Evolutionary conservation across 2,329 filamentous ascomycete species (phyloP).

Genomic region (Pseudocercospora vitis): DNA sequence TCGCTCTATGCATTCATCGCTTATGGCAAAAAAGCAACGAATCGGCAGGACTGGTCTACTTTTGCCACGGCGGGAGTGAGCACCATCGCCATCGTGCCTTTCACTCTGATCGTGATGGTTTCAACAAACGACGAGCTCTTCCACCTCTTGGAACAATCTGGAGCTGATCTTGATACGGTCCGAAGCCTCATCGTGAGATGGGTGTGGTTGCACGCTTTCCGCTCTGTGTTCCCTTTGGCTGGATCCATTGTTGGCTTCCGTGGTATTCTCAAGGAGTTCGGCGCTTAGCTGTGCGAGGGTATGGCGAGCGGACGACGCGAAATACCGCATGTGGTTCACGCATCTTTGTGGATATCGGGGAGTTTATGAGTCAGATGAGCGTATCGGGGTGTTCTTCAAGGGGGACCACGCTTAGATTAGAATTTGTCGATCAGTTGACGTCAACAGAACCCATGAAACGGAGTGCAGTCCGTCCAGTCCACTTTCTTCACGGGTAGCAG

Average conservation of each 20-base stretch:
- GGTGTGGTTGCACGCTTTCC: conserved; percentile 9
- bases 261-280: conserved; percentile 1
- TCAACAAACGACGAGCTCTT: conserved; percentile 12
- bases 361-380: background rate
- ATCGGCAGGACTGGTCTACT: background rate
- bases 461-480: background rate
- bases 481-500: background rate
- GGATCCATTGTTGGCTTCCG: conserved; percentile 7
- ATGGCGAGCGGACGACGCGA: background rate
- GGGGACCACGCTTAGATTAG: background rate
- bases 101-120: conserved; percentile 11
- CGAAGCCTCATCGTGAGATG: conserved; percentile 7
- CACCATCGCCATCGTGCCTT: conserved; percentile 12
- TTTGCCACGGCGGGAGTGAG: conserved; percentile 3
- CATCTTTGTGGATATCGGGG: background rate
- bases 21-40: background rate
- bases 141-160: background rate
- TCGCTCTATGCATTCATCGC: conserved; percentile 6
- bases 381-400: background rate
- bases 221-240: conserved; percentile 8
- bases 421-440: background rate
- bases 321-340: background rate
- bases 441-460: background rate
- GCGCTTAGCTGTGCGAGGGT: background rate
- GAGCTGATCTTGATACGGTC: background rate